phyloP scores from a whole-genome alignment of 2,329 filamentous ascomycete species.

The Cladosporium sp. region DNA sequence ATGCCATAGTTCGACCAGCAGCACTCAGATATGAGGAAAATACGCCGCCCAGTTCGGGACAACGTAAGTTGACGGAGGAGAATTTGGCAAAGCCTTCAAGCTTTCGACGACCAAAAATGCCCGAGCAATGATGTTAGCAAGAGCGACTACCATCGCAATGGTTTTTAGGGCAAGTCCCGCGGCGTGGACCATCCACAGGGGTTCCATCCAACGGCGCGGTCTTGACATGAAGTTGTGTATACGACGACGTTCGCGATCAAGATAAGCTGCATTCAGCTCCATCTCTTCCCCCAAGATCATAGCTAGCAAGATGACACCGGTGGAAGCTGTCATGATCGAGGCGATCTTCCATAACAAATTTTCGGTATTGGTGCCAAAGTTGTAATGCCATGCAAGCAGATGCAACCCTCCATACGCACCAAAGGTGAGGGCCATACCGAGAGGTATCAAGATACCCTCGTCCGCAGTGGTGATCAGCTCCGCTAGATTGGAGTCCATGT shows the following conservation, averaged over 20 bases:
- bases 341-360: background rate
- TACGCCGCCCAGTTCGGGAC: conserved; percentile 15
- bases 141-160: background rate
- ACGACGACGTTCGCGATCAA: background rate
- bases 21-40: conserved; percentile 15
- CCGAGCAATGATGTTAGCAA: conserved; percentile 12
- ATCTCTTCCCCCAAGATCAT: background rate
- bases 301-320: background rate
- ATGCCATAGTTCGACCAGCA: too few relatives aligned
- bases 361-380: background rate
- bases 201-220: too few relatives aligned
- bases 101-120: conserved; percentile 18
- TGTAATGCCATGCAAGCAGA: conserved; percentile 4
- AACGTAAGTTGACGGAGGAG: conserved; percentile 12
- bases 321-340: background rate
- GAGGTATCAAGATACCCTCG: background rate
- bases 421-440: background rate
- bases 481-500: too few relatives aligned
- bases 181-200: too few relatives aligned
- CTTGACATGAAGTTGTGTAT: too few relatives aligned
- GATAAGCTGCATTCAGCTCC: background rate
- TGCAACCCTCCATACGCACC: background rate
- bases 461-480: too few relatives aligned
- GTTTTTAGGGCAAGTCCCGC: too few relatives aligned
- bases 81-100: conserved; percentile 16